These are phyloP conservation scores for Monosporascus sp. DNA, from an alignment of 2,329 filamentous ascomycete species.

Conservation along the genomic window DNA sequence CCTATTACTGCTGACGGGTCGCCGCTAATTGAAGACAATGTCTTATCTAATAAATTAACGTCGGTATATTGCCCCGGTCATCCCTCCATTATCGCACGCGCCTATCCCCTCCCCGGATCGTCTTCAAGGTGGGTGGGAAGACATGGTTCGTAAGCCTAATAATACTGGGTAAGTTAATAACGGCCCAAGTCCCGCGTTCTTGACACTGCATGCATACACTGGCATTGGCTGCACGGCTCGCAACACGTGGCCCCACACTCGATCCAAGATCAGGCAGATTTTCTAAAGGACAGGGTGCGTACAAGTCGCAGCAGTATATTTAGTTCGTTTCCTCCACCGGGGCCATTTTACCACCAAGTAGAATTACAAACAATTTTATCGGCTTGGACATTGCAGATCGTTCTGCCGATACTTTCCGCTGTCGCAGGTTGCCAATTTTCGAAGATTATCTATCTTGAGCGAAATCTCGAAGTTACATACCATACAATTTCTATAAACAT, in stretches of 20 bases:
- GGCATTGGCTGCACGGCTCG: not conserved
- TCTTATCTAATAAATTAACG: not conserved
- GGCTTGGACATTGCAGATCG: too few species aligned
- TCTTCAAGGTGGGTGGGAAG: not conserved
- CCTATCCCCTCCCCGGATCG: not conserved
- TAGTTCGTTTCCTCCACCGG: too few species aligned
- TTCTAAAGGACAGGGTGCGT: too few species aligned
- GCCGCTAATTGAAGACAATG: not conserved
- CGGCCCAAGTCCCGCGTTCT: not conserved
- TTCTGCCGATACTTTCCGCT: too few species aligned
- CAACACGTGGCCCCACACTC: not conserved
- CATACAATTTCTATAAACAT: too few species aligned
- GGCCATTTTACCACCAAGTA: too few species aligned
- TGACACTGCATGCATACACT: not conserved
- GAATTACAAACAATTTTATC: too few species aligned
- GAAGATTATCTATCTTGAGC: too few species aligned
- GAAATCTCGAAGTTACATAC: too few species aligned
- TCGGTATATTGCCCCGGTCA: not conserved
- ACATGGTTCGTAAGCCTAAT: not conserved
- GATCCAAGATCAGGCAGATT: too few species aligned
- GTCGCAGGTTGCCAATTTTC: too few species aligned
- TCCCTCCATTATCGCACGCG: not conserved
- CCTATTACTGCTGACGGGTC: not conserved
- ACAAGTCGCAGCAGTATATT: too few species aligned
- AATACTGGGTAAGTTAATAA: not conserved